A percentile compares a stretch with the other conserved stretches of the same genome.
These are phyloP conservation scores for Hysterium pulicare DNA, from an alignment of 2,329 filamentous ascomycete species.

Conservation along the genomic window DNA sequence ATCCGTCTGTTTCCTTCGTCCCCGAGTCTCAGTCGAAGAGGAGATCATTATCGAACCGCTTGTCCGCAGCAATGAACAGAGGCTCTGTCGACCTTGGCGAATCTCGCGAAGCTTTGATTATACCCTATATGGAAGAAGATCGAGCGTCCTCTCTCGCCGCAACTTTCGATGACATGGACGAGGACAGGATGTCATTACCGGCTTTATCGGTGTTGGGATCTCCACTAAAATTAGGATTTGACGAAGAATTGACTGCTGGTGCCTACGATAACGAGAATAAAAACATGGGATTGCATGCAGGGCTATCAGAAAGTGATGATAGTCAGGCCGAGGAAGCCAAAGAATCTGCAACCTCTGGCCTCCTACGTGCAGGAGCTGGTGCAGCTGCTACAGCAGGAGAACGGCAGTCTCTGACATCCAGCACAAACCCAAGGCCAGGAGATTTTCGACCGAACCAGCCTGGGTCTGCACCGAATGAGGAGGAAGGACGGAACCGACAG, in stretches of 20 bases:
- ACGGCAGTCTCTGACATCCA: constrained; percentile 23
- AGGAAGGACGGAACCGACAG: constrained; percentile 12
- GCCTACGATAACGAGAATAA: constrained; percentile 9
- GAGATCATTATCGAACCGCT: constrained; percentile 35
- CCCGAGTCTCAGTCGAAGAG: constrained; percentile 8
- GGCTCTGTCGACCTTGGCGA: constrained; percentile 13
- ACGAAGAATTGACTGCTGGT: background rate
- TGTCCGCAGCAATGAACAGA: constrained; percentile 23
- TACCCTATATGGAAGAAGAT: constrained; percentile 37
- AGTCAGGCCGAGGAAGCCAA: background rate
- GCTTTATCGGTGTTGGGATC: constrained; percentile 26
- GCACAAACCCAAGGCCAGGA: constrained; percentile 29
- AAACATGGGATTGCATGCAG: too few species aligned
- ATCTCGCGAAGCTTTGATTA: constrained; percentile 38
- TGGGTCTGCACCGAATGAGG: constrained; percentile 14
- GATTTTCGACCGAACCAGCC: constrained; percentile 10
- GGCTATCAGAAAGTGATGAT: background rate
- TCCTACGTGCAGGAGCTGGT: background rate
- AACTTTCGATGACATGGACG: constrained; percentile 60
- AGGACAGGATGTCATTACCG: constrained; percentile 40
- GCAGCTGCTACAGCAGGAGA: background rate
- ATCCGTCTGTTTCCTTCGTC: constrained; percentile 57
- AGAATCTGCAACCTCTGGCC: background rate
- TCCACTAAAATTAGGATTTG: constrained; percentile 11
- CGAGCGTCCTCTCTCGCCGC: constrained; percentile 48